A percentile compares a stretch with the other conserved stretches of the same genome.
Conservation (phyloP, 805 yeast species). For the Kluyveromyces wickerhamii region DNA sequence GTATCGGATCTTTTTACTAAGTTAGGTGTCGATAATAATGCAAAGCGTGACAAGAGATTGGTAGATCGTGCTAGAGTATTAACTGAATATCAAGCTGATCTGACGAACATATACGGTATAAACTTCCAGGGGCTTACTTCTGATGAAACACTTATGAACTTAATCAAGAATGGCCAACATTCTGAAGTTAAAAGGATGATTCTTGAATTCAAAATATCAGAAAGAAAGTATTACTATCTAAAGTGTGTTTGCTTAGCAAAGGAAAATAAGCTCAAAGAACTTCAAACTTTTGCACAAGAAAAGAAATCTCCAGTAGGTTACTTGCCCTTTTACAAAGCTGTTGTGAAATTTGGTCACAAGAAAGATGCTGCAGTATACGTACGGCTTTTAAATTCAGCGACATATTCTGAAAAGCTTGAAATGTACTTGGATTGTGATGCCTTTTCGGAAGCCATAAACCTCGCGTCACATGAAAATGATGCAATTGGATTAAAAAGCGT, state of each 20-base stretch:
- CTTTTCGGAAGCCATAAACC: constrained; percentile 36
- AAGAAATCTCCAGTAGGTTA: constrained; percentile 67
- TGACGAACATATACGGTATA: constrained; percentile 35
- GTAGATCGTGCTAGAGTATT: constrained; percentile 40
- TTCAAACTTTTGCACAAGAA: constrained; percentile 43
- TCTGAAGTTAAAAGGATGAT: constrained; percentile 40
- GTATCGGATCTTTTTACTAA: constrained; percentile 24
- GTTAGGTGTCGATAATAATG: constrained; percentile 11
- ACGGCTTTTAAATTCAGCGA: constrained; percentile 38
- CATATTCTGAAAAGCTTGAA: constrained; percentile 40
- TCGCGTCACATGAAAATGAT: constrained; percentile 24
- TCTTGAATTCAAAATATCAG: constrained; percentile 49
- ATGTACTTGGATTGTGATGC: constrained; percentile 49
- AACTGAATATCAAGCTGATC: constrained; percentile 36
- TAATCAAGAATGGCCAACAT: constrained; percentile 43
- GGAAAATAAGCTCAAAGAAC: constrained; percentile 45
- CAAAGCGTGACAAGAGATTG: constrained; percentile 14
- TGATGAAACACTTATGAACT: constrained; percentile 38
- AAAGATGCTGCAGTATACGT: constrained; percentile 57
- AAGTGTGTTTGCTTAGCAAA: constrained; percentile 42
- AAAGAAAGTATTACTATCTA: constrained; percentile 47
- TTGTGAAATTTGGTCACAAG: constrained; percentile 45
- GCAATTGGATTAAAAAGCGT: constrained; percentile 18
- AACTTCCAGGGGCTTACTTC: constrained; percentile 38
- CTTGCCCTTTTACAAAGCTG: constrained; percentile 50